Percentiles rank a stretch among this genome's conserved stretches.
Evolutionary conservation across 176 grass and related monocot species (phyloP).

Genomic region (Oryza glumipatula): DNA sequence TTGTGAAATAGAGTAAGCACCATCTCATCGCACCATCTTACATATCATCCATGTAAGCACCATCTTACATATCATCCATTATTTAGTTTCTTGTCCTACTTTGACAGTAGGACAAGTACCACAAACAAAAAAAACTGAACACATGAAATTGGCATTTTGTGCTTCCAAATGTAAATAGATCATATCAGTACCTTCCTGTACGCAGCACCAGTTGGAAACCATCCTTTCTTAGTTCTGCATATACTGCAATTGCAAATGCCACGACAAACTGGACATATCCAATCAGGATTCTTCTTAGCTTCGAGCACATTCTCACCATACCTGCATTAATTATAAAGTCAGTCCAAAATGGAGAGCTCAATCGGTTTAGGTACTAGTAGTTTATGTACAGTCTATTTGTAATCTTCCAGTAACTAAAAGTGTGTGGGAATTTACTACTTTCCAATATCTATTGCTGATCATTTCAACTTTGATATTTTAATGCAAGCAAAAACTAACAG

Average conservation of each 20-base stretch:
- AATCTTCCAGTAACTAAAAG: neutral
- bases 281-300: slow-evolving; percentile 70
- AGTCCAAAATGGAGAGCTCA: neutral
- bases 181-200: slow-evolving; percentile 73
- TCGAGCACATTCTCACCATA: slow-evolving; percentile 97
- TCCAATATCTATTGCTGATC: neutral
- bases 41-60: neutral
- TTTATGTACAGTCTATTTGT: neutral
- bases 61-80: neutral
- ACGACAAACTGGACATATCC: slow-evolving; percentile 86
- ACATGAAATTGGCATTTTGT: neutral
- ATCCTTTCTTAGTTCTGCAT: slow-evolving; percentile 93
- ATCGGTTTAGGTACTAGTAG: neutral
- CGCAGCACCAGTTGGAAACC: slow-evolving; percentile 65
- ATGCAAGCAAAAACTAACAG: neutral
- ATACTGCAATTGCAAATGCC: slow-evolving; percentile 96
- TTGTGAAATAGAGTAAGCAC: neutral
- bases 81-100: neutral
- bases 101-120: neutral
- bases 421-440: neutral
- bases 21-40: neutral
- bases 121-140: neutral
- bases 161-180: neutral
- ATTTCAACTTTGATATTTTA: neutral
- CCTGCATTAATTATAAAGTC: slow-evolving; percentile 44